Evolutionary conservation across 139 green algal species (phyloP).

Genomic region (Chlamydomonas schloesseri): DNA sequence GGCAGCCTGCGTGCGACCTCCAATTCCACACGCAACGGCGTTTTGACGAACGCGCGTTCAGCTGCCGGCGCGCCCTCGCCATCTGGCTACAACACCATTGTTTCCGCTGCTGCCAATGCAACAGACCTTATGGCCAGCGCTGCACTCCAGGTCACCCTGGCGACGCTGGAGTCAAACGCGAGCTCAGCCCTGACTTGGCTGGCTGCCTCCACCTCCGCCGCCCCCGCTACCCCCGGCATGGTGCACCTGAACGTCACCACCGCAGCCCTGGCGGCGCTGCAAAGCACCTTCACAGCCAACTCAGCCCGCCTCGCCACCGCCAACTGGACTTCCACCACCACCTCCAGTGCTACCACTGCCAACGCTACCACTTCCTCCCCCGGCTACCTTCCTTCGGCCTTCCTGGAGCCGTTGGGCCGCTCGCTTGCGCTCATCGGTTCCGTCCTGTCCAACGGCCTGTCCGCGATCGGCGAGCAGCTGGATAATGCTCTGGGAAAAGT

Average conservation of each 20-base stretch:
- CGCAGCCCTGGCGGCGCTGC: not conserved
- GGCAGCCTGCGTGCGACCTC: not conserved
- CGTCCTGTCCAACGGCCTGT: constrained; percentile 11
- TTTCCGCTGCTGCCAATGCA: not conserved
- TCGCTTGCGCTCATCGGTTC: not conserved
- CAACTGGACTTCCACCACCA: not conserved
- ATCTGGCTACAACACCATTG: not conserved
- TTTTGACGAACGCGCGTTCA: not conserved
- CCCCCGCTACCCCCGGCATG: not conserved
- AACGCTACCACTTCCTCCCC: not conserved
- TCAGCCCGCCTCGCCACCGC: not conserved
- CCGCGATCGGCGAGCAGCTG: constrained; percentile 9
- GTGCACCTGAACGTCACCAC: not conserved
- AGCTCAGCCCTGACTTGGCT: not conserved
- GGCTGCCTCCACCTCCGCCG: too few species aligned
- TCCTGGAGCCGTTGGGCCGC: not conserved
- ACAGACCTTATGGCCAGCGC: too few species aligned
- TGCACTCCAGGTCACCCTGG: not conserved
- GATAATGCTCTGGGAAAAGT: constrained; percentile 23
- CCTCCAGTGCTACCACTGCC: too few species aligned
- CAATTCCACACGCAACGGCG: not conserved
- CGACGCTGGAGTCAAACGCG: not conserved
- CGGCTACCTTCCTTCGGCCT: not conserved
- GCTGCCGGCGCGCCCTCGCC: not conserved
- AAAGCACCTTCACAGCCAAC: not conserved